Base-by-base conservation (phyloP, 352 stramenopile species). In the Blastocystis sp. region DNA sequence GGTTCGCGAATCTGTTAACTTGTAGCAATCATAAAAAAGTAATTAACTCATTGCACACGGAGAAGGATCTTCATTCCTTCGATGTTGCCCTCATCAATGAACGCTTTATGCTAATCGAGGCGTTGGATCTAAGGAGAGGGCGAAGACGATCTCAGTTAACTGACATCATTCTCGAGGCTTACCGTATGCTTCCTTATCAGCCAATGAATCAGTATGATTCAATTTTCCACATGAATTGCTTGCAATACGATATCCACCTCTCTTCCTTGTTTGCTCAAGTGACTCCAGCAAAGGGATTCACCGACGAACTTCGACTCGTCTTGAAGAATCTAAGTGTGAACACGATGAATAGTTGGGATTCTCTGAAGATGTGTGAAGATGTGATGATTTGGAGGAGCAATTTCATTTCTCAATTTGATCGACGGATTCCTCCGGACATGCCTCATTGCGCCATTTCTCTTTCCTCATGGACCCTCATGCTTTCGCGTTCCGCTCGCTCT, bases 301-400 rank as follows among this genome's bases (percentile, higher is more conserved):
- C 70, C 54, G 50, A 64, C 26, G 47, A 81, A 13, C 13, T 81
- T 18, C 54, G 13, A 9, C 6, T 16, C n/a, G 7, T 64, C 5
- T 53, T 81, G n/a, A 81, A 81, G 45, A 20, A 59, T n/a, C 24
- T 76, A 13, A 76, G 16, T 11, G 20, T 20, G 13, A 63, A 81
- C 54, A 81, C 47, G 20, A 63, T 81, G 43, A 81, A 81, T 63
- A 16, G 7, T 24, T 81, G 70, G 70, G 70, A 81, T 37, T 53
- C 70, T n/a, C 70, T 81, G 20, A 47, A 24, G 24, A 63, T 81
- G 54, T 81, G 70, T 18, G 70, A 81, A 39, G 70, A 81, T 30
- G 56, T 81, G 20, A 41, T 81, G 39, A 63, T 65, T 20, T 81
- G 70, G 70, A 41, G 70, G 5, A n/a, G 26, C 26, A 81, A 64